These are phyloP conservation scores for Ceratocystis ficicola DNA, from an alignment of 2,329 filamentous ascomycete genomes.

Conservation along the genomic window DNA sequence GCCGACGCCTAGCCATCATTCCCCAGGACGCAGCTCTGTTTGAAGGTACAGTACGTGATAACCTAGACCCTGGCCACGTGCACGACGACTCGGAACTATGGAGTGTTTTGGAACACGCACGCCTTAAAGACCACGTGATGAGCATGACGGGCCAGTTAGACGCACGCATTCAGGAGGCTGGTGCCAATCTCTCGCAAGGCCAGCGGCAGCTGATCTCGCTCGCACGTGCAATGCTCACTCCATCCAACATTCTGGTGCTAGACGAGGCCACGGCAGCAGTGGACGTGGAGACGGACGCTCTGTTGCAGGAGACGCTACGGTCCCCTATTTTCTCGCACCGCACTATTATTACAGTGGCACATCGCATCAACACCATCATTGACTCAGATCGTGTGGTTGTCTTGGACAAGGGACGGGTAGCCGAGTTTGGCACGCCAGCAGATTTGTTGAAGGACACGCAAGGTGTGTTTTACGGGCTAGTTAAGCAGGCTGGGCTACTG, in stretches of 20 bases:
- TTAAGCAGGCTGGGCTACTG: conserved; percentile 75
- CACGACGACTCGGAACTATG: conserved; percentile 96
- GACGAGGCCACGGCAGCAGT: conserved; percentile 86
- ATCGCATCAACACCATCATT: conserved; percentile 95
- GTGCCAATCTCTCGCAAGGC: conserved; percentile 88
- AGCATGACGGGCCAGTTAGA: conserved; percentile 83
- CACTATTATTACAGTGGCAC: conserved; percentile 96
- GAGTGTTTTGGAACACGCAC: conserved; percentile 89
- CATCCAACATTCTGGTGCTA: conserved; percentile 90
- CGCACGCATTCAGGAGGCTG: conserved; percentile 83
- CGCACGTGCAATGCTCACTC: conserved; percentile 83
- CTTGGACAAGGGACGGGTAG: conserved; percentile 77
- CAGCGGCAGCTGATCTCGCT: conserved; percentile 90
- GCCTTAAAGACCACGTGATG: conserved; percentile 78
- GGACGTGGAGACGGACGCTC: conserved; percentile 55
- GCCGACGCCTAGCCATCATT: conserved; percentile 85
- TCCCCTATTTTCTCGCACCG: conserved; percentile 67
- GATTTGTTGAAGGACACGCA: conserved; percentile 61
- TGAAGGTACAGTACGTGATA: conserved; percentile 84
- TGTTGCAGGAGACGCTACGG: conserved; percentile 52
- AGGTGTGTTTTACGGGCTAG: conserved; percentile 78
- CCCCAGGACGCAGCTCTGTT: conserved; percentile 96
- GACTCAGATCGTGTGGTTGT: conserved; percentile 83
- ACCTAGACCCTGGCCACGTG: conserved; percentile 85
- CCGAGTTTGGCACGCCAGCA: conserved; percentile 80